Conservation (phyloP, 345 rosid genomes). For the Physaria fendleri region DNA sequence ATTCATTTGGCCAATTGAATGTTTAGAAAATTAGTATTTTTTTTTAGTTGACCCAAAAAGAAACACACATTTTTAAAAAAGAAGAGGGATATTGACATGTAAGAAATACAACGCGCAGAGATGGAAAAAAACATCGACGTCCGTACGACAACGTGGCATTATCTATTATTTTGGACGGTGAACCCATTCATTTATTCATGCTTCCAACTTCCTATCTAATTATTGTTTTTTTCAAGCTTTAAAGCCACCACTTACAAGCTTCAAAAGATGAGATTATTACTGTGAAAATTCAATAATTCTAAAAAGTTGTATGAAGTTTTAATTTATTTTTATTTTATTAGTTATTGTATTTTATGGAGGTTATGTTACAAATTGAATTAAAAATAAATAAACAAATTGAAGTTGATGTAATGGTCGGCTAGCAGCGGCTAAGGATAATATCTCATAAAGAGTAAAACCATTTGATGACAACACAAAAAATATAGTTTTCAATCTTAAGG, state of each 20-base stretch:
- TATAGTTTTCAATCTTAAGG: not conserved
- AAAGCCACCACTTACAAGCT: constrained; percentile 8
- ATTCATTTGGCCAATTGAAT: constrained; percentile 8
- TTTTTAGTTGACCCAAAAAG: too few relatives aligned
- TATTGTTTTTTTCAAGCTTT: not conserved
- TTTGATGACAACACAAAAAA: constrained; percentile 5
- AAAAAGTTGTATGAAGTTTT: too few relatives aligned
- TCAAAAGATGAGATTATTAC: not conserved
- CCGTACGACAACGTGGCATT: constrained; percentile 31
- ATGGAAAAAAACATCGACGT: constrained; percentile 7
- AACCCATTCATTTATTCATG: constrained; percentile 7
- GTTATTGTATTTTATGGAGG: not conserved
- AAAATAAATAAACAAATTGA: not conserved
- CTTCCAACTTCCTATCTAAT: not conserved
- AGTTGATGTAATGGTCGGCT: constrained; percentile 27
- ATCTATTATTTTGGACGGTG: constrained; percentile 30
- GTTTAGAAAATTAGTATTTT: not conserved
- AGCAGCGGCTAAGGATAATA: constrained; percentile 27
- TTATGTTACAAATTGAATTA: constrained; percentile 1
- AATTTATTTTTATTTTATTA: too few relatives aligned
- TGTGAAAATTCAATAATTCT: not conserved
- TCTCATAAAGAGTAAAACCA: constrained; percentile 8
- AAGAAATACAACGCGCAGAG: constrained; percentile 19
- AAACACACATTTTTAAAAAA: too few relatives aligned
- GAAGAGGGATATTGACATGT: not conserved